phyloP scores from a whole-genome alignment of 2,329 filamentous ascomycete species.

The Coleophoma eucalyptorum region DNA sequence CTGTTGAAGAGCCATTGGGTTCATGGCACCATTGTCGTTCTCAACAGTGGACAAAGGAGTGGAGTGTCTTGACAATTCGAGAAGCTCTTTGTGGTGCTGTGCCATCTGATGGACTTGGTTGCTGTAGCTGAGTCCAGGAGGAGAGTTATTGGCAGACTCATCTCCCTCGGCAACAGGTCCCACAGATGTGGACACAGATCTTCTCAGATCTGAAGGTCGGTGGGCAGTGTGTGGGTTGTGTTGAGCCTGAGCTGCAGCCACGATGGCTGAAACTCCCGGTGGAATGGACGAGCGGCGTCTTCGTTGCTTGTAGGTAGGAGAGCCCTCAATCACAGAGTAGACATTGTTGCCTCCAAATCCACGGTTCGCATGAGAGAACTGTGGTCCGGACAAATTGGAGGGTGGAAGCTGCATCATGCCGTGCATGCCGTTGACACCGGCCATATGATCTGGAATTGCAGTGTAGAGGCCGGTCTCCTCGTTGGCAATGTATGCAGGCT shows the following conservation, averaged over 20 bases:
- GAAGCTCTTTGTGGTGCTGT: conserved; percentile 72
- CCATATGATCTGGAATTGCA: conserved; percentile 83
- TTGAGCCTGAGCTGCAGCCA: conserved; percentile 52
- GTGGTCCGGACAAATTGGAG: conserved; percentile 75
- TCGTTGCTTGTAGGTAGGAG: conserved; percentile 97
- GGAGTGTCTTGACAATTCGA: conserved; percentile 82
- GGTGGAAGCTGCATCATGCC: conserved; percentile 88
- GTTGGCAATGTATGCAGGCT: conserved; percentile 96
- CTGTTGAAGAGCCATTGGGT: conserved; percentile 63
- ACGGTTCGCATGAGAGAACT: conserved; percentile 69
- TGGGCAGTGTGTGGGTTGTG: conserved; percentile 57
- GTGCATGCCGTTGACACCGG: conserved; percentile 70
- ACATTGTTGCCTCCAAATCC: conserved; percentile 71
- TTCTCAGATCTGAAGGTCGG: conserved; percentile 82
- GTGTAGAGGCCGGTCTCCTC: conserved; percentile 97
- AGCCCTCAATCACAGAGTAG: conserved; percentile 95
- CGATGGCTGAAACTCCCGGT: conserved; percentile 66
- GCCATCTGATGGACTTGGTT: conserved; percentile 61
- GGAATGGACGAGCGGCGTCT: conserved; percentile 91
- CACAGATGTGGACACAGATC: conserved; percentile 86
- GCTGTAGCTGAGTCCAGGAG: conserved; percentile 71
- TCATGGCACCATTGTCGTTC: conserved; percentile 68
- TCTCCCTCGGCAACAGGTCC: conserved; percentile 78
- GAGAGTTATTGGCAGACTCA: conserved; percentile 74
- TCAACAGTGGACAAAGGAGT: conserved; percentile 86